Evolutionary conservation across 345 rosid species (phyloP), one percentile per base, ranked within the genome.

Genomic region (Pseudoturritis turrita): DNA sequence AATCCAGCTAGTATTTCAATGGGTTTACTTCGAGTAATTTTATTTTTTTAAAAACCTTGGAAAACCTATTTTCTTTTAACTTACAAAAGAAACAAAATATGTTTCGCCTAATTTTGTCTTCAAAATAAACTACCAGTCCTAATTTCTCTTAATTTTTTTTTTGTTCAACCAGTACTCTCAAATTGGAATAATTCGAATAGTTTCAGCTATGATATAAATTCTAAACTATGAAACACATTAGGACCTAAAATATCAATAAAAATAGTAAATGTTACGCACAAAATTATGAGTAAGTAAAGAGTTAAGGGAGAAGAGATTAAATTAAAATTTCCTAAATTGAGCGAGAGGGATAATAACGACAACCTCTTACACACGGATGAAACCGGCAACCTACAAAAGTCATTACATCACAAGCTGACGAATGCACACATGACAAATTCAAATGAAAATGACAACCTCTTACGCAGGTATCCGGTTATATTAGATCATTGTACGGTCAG

Each of bases 391-490:
- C 49, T 15, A 12, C 9, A 36, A 46, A 66, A 62, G 18, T 45
- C n/a, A 67, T 40, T 19, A 21, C 52, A 18, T 72, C 63, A 62
- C 11, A 4, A 6, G 37, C 22, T 37, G 35, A 12, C 7, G 10
- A 63, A 17, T 17, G 43, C 5, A 62, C 14, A 18, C 46, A 57
- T 0, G 62, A 40, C 26, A 61, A 40, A 52, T 0, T 41, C 36
- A 54, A 46, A 18, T 29, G 40, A 10, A 58, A 17, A 29, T 44
- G 13, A 11, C n/a, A 49, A 65, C 65, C 66, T 7, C 36, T 70
- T 55, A 44, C 64, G 44, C n/a, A 68, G 39, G 73, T 68, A 65
- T 14, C 73, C 49, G 14, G 73, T 68, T 31, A 31, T 12, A 14
- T 31, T 21, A 68, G 21, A 44, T 68, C 23, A 39, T 53, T 69